These are phyloP conservation scores for Solanum etuberosum DNA, from an alignment of 257 asterid species.

Conservation along the genomic window DNA sequence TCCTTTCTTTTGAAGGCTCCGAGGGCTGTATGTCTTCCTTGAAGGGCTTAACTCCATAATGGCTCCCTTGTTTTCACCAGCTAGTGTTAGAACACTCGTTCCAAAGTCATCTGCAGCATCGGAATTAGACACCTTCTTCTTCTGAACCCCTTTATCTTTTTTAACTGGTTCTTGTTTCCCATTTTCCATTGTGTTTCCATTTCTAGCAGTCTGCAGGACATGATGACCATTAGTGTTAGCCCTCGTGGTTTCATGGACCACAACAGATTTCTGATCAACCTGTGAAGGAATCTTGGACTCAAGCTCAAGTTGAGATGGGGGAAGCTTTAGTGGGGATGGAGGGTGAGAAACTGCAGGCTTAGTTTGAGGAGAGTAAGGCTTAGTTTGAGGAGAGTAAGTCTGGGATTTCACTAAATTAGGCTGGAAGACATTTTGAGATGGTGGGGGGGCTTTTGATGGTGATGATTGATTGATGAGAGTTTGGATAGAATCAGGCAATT, in stretches of 20 bases:
- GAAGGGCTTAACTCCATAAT: constrained; percentile 8
- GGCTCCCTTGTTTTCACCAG: constrained; percentile 16
- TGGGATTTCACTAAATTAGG: neutral
- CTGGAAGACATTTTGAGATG: neutral
- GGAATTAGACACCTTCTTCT: neutral
- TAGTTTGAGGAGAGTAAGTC: constrained; percentile 3
- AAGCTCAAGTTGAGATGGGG: neutral
- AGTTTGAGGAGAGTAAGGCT: constrained; percentile 5
- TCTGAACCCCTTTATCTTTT: neutral
- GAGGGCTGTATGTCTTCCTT: constrained; percentile 2
- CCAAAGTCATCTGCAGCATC: neutral
- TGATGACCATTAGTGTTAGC: neutral
- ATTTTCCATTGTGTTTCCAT: neutral
- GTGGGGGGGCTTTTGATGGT: neutral
- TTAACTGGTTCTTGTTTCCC: neutral
- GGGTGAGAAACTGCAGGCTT: constrained; percentile 3
- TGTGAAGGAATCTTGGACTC: constrained; percentile 1
- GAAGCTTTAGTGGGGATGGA: constrained; percentile 7
- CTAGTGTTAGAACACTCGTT: constrained; percentile 6
- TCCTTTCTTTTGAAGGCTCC: neutral
- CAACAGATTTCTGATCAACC: constrained; percentile 3
- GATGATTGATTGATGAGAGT: constrained; percentile 1
- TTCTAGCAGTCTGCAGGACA: neutral
- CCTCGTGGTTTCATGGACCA: constrained; percentile 1
- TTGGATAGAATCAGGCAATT: neutral